Evolutionary conservation across 495 filamentous ascomycete species (phyloP).

Genomic region (Parachaetomium inaequale): DNA sequence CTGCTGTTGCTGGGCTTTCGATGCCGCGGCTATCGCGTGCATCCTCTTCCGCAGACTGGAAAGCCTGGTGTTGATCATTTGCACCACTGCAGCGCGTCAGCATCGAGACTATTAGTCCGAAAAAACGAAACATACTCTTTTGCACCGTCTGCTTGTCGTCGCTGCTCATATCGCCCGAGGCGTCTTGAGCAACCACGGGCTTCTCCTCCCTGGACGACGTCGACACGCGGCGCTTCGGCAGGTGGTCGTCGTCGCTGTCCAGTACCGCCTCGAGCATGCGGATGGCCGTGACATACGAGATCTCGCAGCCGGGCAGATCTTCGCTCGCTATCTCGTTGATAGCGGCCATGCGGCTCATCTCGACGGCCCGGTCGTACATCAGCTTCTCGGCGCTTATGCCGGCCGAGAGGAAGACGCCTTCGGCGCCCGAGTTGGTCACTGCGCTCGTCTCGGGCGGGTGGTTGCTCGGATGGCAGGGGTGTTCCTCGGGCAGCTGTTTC

Average conservation of each 20-base stretch:
- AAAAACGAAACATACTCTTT: conserved; percentile 2
- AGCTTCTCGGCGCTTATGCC: conserved; percentile 92
- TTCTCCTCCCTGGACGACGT: conserved; percentile 40
- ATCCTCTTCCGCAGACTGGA: conserved; percentile 42
- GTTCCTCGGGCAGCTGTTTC: conserved; percentile 73
- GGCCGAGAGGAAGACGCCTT: conserved; percentile 52
- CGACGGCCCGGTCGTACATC: conserved; percentile 95
- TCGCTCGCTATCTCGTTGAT: conserved; percentile 93
- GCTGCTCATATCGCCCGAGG: conserved; percentile 57
- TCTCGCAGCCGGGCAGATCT: conserved; percentile 82
- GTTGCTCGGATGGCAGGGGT: conserved; percentile 82
- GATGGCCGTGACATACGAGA: conserved; percentile 89
- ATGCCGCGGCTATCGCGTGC: conserved; percentile 43
- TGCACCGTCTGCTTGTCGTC: conserved; percentile 55
- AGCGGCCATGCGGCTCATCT: conserved; percentile 92
- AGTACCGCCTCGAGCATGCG: conserved; percentile 91
- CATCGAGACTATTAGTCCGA: no score
- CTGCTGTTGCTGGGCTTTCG: conserved; percentile 35
- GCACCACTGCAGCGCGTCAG: conserved; percentile 40
- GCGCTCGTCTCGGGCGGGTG: conserved; percentile 48
- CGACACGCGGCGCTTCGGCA: conserved; percentile 40
- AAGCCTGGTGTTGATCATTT: conserved; percentile 44
- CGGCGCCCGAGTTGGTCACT: conserved; percentile 55
- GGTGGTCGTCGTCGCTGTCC: conserved; percentile 75
- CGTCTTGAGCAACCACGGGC: conserved; percentile 41